Conservation (phyloP, 2,329 filamentous ascomycete species). For the Thyridium curvatum region DNA sequence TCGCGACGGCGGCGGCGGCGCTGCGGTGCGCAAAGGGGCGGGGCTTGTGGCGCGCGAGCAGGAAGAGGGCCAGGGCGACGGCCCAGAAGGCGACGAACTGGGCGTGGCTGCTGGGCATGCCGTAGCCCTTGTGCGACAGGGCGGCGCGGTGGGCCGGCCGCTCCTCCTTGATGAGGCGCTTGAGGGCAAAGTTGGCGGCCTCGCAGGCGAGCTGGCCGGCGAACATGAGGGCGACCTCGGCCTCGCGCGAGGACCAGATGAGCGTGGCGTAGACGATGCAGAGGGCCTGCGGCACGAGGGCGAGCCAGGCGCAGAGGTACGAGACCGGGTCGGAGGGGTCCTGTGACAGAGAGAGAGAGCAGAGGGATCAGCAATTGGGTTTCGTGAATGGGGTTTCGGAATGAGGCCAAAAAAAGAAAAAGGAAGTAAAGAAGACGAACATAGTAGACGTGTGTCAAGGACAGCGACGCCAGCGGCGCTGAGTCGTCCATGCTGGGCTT, state of each 20-base stretch:
- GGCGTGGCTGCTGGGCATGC: slow-evolving; percentile 91
- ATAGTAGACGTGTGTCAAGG: slow-evolving; percentile 94
- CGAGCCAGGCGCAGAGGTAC: slow-evolving; percentile 86
- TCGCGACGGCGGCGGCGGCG: slow-evolving; percentile 1
- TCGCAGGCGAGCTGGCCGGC: slow-evolving; percentile 88
- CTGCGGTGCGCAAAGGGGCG: slow-evolving; percentile 13
- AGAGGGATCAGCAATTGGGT: too few relatives aligned
- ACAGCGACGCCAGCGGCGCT: slow-evolving; percentile 74
- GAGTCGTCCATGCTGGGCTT: slow-evolving; percentile 30
- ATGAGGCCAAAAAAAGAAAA: neutral
- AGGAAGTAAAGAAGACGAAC: slow-evolving; percentile 44
- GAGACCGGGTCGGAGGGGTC: slow-evolving; percentile 82
- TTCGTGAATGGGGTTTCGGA: too few relatives aligned
- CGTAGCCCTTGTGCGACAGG: slow-evolving; percentile 67
- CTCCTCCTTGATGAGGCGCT: slow-evolving; percentile 88
- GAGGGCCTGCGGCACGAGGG: slow-evolving; percentile 86
- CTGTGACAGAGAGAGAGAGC: too few relatives aligned
- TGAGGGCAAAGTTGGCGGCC: slow-evolving; percentile 81
- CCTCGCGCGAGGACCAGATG: slow-evolving; percentile 84
- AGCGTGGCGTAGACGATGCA: slow-evolving; percentile 86
- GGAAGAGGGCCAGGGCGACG: slow-evolving; percentile 75
- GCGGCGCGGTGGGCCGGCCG: slow-evolving; percentile 64
- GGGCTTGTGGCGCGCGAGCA: slow-evolving; percentile 72
- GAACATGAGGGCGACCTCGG: slow-evolving; percentile 86
- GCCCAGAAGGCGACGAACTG: slow-evolving; percentile 92